Evolutionary conservation across 1,284 basidiomycete species (phyloP), one percentile per base, ranked within the genome.

Genomic region (Boletus subluridellus): DNA sequence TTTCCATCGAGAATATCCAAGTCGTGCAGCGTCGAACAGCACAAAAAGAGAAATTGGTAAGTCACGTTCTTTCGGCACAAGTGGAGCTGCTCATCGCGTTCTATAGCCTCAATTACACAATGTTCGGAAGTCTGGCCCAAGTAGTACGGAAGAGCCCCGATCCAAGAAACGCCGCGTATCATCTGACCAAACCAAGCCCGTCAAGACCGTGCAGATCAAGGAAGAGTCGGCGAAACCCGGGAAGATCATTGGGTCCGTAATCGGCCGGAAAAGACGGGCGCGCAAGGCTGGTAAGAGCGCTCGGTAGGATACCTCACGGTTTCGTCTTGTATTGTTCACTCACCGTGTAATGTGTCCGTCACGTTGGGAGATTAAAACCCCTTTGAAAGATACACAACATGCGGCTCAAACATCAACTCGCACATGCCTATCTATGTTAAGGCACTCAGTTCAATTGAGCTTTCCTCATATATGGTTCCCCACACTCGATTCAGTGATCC

Each of bases 1-100:
- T 95, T 74, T 94, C 92, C 42, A 91, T 96, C 57, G 93, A 98
- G 79, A 97, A 98, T 68, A 80, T 93, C 5, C 90, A 95, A 73
- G 93, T 95, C 26, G 84, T 92, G 30, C 86, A 89, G 60, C 77
- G 90, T 57, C 78, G 90, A 60, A 77, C 78, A 50, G 79, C 81
- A 14, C 77, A 78, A 52, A 76, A 77, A 53, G 76, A 77, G 48
- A 66, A 65, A 41, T 57, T 55, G 55, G 62, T 57, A 26, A 48
- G 60, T 54, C 42, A 4, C 30, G 44, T 14, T 12, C 24, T 21
- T 9, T 17, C 4, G 7, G 28, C 30, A 39, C 21, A 30, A 17
- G 32, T 44, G 10, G 21, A 35, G 14, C 30, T 50, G 12, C 39
- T 59, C 15, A 60, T 51, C n/a, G 21, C 35, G 24, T 52, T 39